Evolutionary conservation across 1,284 basidiomycete genomes (phyloP), one percentile per base, ranked within the genome.

Genomic region (Pyrrhoderma lamaoense): DNA sequence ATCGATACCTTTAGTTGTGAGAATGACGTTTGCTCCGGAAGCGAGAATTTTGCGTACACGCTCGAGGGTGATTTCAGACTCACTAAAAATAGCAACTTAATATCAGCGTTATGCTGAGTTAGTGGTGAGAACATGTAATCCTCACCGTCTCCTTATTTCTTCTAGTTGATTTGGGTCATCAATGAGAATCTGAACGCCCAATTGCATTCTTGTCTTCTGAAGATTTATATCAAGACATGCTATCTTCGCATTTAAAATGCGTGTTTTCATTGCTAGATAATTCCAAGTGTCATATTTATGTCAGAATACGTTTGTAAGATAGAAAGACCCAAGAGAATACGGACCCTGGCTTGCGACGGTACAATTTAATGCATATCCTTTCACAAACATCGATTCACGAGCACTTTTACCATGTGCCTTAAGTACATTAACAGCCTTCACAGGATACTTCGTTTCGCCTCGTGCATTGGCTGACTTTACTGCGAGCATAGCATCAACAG

Each of bases 1-100:
- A 64, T 99, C 96, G 61, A 99, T 99, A 46, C 96, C 96, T 70
- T 99, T 99, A 35, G 96, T 99, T 22, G 96, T 99, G 52, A 99
- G 73, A 43, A 99, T 83, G 56, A 99, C 96, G 63, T 99, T 99
- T 40, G 96, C 96, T 47, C 96, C 96, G 3, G 95, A 77, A 11
- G 87, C 93, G 43, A 99, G 76, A 61, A 99, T 96, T 75, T 98
- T 99, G 61, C 92, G 83, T 58, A 99, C 89, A 47, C 94, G 82
- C 70, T 99, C 96, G 27, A 99, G 74, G 1, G 93, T 96, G 57
- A 99, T 99, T 65, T 98, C 96, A 34, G 89, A 79, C 73, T 99
- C 96, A 54, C 95, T 93, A 57, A 38, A 13, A 25, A 23, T 2
- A 9, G 35, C 3, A 36, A 25, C 38, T 49, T 35, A 8, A 19